Percentiles rank a stretch among this genome's conserved stretches.
phyloP scores from a whole-genome alignment of 139 green algal species.

The Volvox reticuliferus region DNA sequence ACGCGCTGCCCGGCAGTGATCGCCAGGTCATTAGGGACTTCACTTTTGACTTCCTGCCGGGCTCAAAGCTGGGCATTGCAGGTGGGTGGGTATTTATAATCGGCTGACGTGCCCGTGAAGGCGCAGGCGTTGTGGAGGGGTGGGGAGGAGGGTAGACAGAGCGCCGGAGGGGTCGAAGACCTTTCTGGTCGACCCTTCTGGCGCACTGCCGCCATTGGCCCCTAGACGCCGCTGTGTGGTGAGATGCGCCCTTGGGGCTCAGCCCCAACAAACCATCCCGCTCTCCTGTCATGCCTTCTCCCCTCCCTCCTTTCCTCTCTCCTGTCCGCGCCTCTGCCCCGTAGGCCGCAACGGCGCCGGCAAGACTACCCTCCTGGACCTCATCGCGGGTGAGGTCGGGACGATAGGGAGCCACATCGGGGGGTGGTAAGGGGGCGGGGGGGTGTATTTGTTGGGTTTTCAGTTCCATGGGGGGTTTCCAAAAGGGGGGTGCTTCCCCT shows the following conservation, averaged over 20 bases:
- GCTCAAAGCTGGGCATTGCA: slow-evolving; percentile 81
- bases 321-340: not conserved
- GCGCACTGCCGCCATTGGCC: too few relatives aligned
- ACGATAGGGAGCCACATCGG: not conserved
- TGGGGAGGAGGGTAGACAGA: not conserved
- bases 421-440: not conserved
- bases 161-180: not conserved
- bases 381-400: slow-evolving; percentile 60
- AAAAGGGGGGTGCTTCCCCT: too few relatives aligned
- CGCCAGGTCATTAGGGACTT: slow-evolving; percentile 68
- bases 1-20: not conserved
- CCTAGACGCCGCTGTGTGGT: too few relatives aligned
- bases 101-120: not conserved
- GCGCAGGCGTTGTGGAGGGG: not conserved
- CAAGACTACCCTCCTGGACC: slow-evolving; percentile 80
- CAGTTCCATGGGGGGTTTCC: too few relatives aligned
- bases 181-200: too few relatives aligned
- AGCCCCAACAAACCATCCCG: too few relatives aligned
- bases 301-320: too few relatives aligned
- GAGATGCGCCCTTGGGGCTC: too few relatives aligned
- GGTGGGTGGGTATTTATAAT: slow-evolving; percentile 25
- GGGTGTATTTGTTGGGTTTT: too few relatives aligned
- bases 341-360: slow-evolving; percentile 73
- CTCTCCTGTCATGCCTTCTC: too few relatives aligned
- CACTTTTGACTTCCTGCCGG: slow-evolving; percentile 71